A percentile compares a stretch with the other conserved stretches of the same genome.
Conservation (phyloP, 306 rosid genomes). For the Rosa rugosa region DNA sequence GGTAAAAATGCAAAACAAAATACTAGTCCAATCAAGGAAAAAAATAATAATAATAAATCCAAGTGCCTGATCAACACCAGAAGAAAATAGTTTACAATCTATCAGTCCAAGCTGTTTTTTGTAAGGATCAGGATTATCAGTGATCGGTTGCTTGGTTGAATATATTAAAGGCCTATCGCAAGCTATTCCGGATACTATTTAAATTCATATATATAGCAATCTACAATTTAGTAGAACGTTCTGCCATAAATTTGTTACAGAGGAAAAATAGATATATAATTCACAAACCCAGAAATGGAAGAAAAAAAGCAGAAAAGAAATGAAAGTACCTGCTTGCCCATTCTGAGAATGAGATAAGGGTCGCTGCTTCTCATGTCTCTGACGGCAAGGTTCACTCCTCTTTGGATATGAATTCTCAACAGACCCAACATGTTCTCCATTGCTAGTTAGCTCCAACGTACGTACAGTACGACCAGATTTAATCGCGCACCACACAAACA, state of each 20-base stretch:
- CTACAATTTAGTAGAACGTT: too few relatives aligned
- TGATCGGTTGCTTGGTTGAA: background rate
- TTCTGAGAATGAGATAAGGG: conserved; percentile 64
- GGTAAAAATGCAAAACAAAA: background rate
- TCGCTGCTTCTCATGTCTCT: conserved; percentile 68
- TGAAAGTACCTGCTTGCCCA: conserved; percentile 56
- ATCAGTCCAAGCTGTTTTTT: background rate
- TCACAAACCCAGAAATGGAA: background rate
- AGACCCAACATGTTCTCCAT: conserved; percentile 70
- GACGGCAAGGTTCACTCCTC: conserved; percentile 71
- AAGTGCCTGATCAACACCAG: background rate
- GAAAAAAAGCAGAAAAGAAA: background rate
- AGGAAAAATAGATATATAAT: too few relatives aligned
- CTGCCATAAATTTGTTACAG: background rate
- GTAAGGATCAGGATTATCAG: background rate
- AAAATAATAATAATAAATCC: background rate
- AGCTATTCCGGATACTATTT: too few relatives aligned
- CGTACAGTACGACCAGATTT: too few relatives aligned
- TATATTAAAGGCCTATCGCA: too few relatives aligned
- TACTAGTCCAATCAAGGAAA: background rate
- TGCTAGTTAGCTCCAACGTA: background rate
- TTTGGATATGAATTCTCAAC: conserved; percentile 53
- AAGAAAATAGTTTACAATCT: too few relatives aligned
- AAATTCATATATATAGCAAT: background rate
- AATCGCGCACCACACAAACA: too few relatives aligned